Conservation (phyloP, 352 stramenopile genomes). For the Globisporangium cylindrosporum region DNA sequence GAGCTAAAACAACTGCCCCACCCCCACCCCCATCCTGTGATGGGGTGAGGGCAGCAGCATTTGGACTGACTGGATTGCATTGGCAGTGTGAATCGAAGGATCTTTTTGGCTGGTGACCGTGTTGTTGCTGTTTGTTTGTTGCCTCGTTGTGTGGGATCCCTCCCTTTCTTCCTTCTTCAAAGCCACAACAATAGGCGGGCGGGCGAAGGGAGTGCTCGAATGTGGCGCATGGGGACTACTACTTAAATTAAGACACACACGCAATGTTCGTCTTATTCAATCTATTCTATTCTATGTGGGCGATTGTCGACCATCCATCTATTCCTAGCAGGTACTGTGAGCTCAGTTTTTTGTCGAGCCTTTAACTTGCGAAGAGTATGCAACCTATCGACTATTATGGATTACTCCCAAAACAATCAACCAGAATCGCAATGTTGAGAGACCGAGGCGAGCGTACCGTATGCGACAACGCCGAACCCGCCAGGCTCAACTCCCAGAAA, state of each 20-base stretch:
- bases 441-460: background rate
- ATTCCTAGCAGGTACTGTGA: no score
- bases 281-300: background rate
- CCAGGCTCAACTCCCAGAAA: background rate
- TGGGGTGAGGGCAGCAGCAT: background rate
- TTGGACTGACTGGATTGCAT: slow-evolving; percentile 2
- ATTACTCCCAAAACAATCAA: background rate
- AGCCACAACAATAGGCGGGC: background rate
- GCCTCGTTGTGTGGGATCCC: background rate
- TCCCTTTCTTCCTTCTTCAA: slow-evolving; percentile 4
- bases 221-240: background rate
- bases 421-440: background rate
- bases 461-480: background rate
- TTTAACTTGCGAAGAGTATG: background rate
- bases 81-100: background rate
- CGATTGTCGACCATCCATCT: background rate
- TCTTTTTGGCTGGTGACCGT: background rate
- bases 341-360: no score
- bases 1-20: background rate
- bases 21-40: background rate
- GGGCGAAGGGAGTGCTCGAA: background rate
- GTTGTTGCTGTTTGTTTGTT: background rate
- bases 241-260: background rate
- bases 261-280: background rate
- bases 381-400: background rate